A percentile compares a stretch with the other conserved stretches of the same genome.
These are phyloP conservation scores for Mollisiaceae sp. DNA, from an alignment of 2,329 filamentous ascomycete species.

Conservation along the genomic window DNA sequence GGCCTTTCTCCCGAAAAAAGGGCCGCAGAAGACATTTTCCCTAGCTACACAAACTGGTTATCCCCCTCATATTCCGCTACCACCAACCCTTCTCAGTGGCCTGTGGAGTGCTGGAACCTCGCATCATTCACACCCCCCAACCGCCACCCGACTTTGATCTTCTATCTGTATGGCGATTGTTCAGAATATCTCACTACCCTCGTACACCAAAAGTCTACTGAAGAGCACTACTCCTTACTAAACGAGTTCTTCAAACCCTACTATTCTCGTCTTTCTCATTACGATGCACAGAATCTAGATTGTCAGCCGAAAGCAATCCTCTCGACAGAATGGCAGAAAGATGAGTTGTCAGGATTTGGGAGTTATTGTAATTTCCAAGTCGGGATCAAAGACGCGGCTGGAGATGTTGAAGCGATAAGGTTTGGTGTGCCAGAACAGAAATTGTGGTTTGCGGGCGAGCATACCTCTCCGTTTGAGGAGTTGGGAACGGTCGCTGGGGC, in stretches of 20 bases:
- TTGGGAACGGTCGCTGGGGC: constrained; percentile 89
- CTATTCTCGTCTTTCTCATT: constrained; percentile 66
- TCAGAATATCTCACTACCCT: constrained; percentile 43
- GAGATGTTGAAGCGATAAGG: constrained; percentile 60
- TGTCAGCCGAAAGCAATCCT: constrained; percentile 61
- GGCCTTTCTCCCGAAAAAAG: constrained; percentile 14
- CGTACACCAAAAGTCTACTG: constrained; percentile 15
- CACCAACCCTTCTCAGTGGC: constrained; percentile 59
- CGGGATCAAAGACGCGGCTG: constrained; percentile 60
- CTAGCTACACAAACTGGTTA: constrained; percentile 65
- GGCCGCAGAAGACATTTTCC: constrained; percentile 28
- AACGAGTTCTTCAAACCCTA: constrained; percentile 64
- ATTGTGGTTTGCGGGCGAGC: constrained; percentile 72
- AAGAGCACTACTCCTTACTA: constrained; percentile 40
- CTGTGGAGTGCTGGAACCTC: constrained; percentile 67
- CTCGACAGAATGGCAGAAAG: constrained; percentile 68
- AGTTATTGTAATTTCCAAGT: constrained; percentile 73
- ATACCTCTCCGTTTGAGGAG: constrained; percentile 86
- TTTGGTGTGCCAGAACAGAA: constrained; percentile 48
- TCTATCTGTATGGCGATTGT: constrained; percentile 61
- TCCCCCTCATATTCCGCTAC: constrained; percentile 58
- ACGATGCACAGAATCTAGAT: constrained; percentile 39
- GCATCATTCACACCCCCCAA: constrained; percentile 56
- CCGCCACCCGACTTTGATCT: constrained; percentile 68
- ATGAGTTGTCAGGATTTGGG: constrained; percentile 69